Evolutionary conservation across 441 rosid species (phyloP), one percentile per base, ranked within the genome.

Genomic region (Iberis amara): DNA sequence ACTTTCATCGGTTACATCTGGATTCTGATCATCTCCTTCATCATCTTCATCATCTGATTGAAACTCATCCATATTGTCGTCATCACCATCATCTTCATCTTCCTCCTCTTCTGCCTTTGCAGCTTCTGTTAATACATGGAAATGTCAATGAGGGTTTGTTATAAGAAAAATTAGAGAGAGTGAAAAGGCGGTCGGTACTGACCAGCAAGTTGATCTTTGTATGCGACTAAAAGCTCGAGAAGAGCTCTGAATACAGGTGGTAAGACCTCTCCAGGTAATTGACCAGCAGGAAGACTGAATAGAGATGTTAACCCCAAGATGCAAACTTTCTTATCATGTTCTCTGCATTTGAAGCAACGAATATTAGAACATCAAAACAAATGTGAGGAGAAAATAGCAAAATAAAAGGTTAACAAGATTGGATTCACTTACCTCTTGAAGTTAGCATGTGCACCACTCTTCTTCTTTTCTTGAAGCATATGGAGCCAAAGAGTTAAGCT

Each of bases 131-230:
- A 54, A 18, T 8, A 52, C 28, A 57, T 11, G 37, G 13, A 10
- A 48, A 48, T 52, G 47, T 55, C 23, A 52, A 18, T 4, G 42
- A 58, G 24, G 39, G 5, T 35, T 8, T 27, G 28, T 28, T 11
- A 39, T 27, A 54, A 57, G 58, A 32, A 35, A 35, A 51, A 12
- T 23, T 10, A 21, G 10, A 24, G 18, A 46, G 13, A 35, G 8
- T 23, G 50, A 36, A 44, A 52, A 33, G 11, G 46, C 21, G 3
- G 32, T 30, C 21, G 3, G 32, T 30, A 59, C 33, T 56, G 28
- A 92, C 99, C 99, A 77, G 94, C 83, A 76, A 92, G 83, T 79
- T 92, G 99, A 64, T 92, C 94, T 65, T 83, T 89, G 79, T 89
- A 92, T 36, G 83, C 85, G 66, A 86, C 85, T 55, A 92, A 61